phyloP scores from a whole-genome alignment of 2,329 filamentous ascomycete species.

The Coleophoma crateriformis region DNA sequence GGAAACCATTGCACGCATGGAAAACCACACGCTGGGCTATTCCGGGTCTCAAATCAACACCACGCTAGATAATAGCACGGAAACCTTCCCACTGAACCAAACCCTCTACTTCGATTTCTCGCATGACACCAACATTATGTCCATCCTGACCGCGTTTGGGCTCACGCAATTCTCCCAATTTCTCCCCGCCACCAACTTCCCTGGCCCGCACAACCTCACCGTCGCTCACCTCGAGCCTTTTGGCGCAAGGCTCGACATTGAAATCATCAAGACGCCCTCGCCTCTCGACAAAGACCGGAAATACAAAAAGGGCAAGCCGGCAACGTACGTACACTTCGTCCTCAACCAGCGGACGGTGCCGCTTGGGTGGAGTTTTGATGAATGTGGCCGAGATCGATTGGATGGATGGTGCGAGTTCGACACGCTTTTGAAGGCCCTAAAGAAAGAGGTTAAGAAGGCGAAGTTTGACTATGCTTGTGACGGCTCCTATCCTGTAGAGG shows the following conservation, averaged over 20 bases:
- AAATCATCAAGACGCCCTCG: slow-evolving; percentile 63
- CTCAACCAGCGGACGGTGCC: slow-evolving; percentile 71
- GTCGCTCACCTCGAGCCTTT: slow-evolving; percentile 67
- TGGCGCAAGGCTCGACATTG: slow-evolving; percentile 67
- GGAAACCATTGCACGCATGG: slow-evolving; percentile 65
- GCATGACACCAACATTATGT: slow-evolving; percentile 70
- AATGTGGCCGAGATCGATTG: slow-evolving; percentile 54
- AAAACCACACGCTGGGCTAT: slow-evolving; percentile 58
- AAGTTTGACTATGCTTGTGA: slow-evolving; percentile 63
- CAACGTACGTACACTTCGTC: slow-evolving; percentile 68
- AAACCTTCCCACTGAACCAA: slow-evolving; percentile 70
- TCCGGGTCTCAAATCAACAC: slow-evolving; percentile 58
- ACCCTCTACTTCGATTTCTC: slow-evolving; percentile 72
- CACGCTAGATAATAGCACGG: slow-evolving; percentile 62
- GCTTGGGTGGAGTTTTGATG: slow-evolving; percentile 57
- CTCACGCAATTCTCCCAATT: slow-evolving; percentile 61
- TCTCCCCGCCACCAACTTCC: slow-evolving; percentile 50
- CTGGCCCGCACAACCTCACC: slow-evolving; percentile 55
- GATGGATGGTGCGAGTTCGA: slow-evolving; percentile 75
- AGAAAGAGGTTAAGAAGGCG: slow-evolving; percentile 50
- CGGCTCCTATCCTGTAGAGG: slow-evolving; percentile 44
- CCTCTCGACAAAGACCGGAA: slow-evolving; percentile 40
- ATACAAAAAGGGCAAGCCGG: slow-evolving; percentile 48
- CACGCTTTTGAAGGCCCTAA: slow-evolving; percentile 59
- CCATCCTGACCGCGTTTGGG: slow-evolving; percentile 67